Base-by-base conservation (phyloP, 2,329 filamentous ascomycete species). In the Colletotrichum agaves region DNA sequence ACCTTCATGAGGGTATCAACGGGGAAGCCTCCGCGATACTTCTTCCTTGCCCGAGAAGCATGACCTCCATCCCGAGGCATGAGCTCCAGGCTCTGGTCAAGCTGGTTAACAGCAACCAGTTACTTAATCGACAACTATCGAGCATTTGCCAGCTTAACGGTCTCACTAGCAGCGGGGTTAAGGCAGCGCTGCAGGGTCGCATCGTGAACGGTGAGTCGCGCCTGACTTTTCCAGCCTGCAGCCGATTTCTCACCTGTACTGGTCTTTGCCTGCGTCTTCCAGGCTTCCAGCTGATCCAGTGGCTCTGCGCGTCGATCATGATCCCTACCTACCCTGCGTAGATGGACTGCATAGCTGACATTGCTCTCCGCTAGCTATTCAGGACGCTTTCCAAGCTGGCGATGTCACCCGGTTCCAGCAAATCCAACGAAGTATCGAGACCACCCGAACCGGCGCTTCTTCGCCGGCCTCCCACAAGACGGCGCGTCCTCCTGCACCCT, bases 121-220 rank as follows among this genome's bases (percentile, higher is more conserved):
- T 89, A 21, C 79, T 87, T 33, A 88, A 88, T 74, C 80, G 83
- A 19, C 90, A 94, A 73, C 86, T 98, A 55, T 92, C 93, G 73
- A 85, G 85, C 59, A 90, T 98, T 71, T 92, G 95, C 75, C 87
- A 88, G 70, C 83, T 87, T 69, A 93, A 97, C 80, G 87, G 89
- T 52, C 83, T 97, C 39, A 87, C 88, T 71, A 91, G 93, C 69
- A 92, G 91, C 31, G 96, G 96, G 19, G 91, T 96, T 74, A 99
- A 99, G 83, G 88, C 89, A 37, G 87, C 92, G 46, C 83, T 98
- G 67, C 94, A 97, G 79, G 82, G 83, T 66, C 90, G 95, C 74
- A 92, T 98, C 69, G 88, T 91, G 70, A 83, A 88, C 67, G 87
- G 96, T 98, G 84, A 80, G 92, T 88, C 61, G 63, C 63, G 59